These are phyloP conservation scores for Stipa capillata DNA, from an alignment of 176 grass and related monocot species.

Conservation along the genomic window DNA sequence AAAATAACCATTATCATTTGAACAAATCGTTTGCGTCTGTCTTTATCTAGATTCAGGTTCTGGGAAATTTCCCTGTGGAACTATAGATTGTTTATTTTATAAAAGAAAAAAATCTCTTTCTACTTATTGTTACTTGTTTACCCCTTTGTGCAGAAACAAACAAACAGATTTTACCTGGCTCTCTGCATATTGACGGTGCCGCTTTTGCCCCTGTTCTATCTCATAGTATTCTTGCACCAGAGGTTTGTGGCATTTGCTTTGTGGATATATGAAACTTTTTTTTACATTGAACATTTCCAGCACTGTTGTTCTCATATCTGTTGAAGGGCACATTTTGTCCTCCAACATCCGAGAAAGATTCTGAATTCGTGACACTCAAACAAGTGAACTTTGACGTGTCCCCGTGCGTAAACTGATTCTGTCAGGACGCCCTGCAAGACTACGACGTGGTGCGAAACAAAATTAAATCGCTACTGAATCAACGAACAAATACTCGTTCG, in stretches of 20 bases:
- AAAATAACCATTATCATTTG: background rate
- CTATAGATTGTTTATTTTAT: background rate
- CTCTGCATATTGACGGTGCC: constrained; percentile 61
- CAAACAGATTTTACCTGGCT: constrained; percentile 72
- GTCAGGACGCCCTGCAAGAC: too few relatives aligned
- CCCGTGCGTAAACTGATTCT: background rate
- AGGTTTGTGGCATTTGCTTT: constrained; percentile 50
- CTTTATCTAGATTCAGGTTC: too few relatives aligned
- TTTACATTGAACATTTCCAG: background rate
- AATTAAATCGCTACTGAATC: too few relatives aligned
- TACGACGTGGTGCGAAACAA: too few relatives aligned
- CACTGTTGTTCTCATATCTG: constrained; percentile 14
- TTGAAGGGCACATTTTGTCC: too few relatives aligned
- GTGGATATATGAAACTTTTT: background rate
- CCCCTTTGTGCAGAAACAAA: constrained; percentile 65
- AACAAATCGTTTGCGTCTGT: background rate
- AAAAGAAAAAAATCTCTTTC: background rate
- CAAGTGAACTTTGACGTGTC: background rate
- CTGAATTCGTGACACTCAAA: background rate
- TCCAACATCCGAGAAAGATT: too few relatives aligned
- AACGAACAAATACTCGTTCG: too few relatives aligned
- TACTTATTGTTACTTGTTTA: background rate
- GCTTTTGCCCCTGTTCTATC: constrained; percentile 87
- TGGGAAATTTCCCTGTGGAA: too few relatives aligned
- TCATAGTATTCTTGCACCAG: constrained; percentile 80